Evolutionary conservation across 2,329 filamentous ascomycete genomes (phyloP), one percentile per base, ranked within the genome.

Genomic region (Sporothrix euskadiensis): DNA sequence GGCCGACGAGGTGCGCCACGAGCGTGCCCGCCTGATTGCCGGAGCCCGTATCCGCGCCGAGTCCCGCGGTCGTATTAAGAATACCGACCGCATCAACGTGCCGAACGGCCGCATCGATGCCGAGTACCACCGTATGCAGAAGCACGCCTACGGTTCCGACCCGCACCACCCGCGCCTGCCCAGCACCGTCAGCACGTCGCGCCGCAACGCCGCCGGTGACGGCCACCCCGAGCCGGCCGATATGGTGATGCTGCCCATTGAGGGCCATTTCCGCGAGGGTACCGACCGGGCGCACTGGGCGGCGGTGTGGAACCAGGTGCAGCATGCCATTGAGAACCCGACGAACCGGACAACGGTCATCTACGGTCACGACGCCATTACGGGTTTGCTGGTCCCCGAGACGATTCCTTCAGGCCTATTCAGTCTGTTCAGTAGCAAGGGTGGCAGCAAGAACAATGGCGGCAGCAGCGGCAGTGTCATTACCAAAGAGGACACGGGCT

Each of bases 361-460:
- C 73, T 98, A 97, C 81, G 94, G 94, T 5, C 95, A 98, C 80
- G 93, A 98, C 80, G 88, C 93, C 30, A 90, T 90, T 78, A 83
- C 83, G 2, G 94, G 94, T 0, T 86, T 97, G 87, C 88, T 75
- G 26, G 71, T 77, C 35, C 77, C 75, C 12, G 22, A 49, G 59
- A 35, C 30, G 10, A 10, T 71, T 26, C 52, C 73, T 5, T 54
- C 66, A n/a, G 59, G 59, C 7, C 26, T 71, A 12, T 57, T 32
- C 39, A 22, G 73, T 14, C 30, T 73, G 39, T 72, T 74, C 7
- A 49, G 71, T 35, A 68, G 63, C 32, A 47, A 56, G 30, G 69
- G 69, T 32, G 65, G 39, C 49, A 12, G 61, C 39, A 44, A 44
- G 7, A 8, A 12, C 35, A 47, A 35, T 4, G 41, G 26, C 39